These are phyloP conservation scores for Colletotrichum sp. DNA, from an alignment of 2,329 filamentous ascomycete species.

Conservation along the genomic window DNA sequence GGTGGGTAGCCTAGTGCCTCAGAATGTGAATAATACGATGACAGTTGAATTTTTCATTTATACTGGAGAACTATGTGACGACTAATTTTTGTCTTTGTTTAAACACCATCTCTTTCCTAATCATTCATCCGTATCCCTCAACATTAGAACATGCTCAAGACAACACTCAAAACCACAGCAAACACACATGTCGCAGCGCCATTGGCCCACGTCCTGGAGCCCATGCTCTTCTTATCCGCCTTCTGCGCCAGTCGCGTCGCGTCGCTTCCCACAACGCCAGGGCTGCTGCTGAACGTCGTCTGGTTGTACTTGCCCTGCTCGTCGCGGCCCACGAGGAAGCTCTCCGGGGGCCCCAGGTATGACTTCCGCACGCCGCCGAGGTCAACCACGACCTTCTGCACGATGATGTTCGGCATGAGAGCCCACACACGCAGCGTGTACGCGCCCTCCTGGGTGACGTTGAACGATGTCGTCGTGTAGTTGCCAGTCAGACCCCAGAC, in stretches of 20 bases:
- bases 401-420: slow-evolving; percentile 55
- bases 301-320: slow-evolving; percentile 38
- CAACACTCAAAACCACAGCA: background rate
- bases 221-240: background rate
- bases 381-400: slow-evolving; percentile 63
- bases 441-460: slow-evolving; percentile 43
- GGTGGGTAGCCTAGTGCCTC: background rate
- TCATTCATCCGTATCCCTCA: background rate
- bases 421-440: slow-evolving; percentile 58
- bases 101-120: background rate
- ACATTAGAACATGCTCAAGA: background rate
- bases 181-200: background rate
- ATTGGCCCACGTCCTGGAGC: background rate
- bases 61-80: background rate
- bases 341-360: slow-evolving; percentile 64
- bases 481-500: slow-evolving; percentile 51
- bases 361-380: slow-evolving; percentile 59
- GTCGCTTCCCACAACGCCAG: slow-evolving; percentile 15
- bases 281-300: slow-evolving; percentile 38
- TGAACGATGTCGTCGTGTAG: slow-evolving; percentile 50
- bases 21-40: background rate
- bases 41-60: background rate
- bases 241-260: background rate
- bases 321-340: slow-evolving; percentile 50
- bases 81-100: background rate